These are phyloP conservation scores for Verticillium nonalfalfae DNA, from an alignment of 2,329 filamentous ascomycete species.

Conservation along the genomic window DNA sequence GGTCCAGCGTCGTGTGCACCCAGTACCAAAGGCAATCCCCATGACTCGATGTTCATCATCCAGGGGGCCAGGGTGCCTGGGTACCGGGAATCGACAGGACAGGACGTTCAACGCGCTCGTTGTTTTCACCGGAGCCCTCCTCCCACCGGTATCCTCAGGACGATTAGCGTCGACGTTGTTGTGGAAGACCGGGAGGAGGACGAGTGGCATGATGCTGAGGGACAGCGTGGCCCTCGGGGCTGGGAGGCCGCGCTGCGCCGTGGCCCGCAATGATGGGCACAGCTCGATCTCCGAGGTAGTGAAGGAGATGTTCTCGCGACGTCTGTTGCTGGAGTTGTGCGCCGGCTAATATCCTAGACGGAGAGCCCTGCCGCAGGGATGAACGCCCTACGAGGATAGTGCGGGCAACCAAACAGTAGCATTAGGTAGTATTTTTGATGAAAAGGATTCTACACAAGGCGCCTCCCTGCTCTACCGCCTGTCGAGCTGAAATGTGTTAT, in stretches of 20 bases:
- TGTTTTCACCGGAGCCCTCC: neutral
- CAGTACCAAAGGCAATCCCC: neutral
- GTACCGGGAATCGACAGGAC: neutral
- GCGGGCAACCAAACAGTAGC: too few relatives aligned
- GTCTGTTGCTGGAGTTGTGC: neutral
- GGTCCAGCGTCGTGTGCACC: neutral
- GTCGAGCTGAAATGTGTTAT: slow-evolving; percentile 14
- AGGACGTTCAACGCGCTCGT: neutral
- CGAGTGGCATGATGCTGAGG: neutral
- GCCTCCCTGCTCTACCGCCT: too few relatives aligned
- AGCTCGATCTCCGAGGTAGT: neutral
- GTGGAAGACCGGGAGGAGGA: neutral
- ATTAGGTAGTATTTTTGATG: too few relatives aligned
- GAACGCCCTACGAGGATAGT: too few relatives aligned
- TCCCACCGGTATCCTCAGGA: neutral
- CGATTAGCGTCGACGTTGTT: neutral
- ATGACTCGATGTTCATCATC: neutral
- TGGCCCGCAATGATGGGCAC: neutral
- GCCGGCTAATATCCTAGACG: neutral
- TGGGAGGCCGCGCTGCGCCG: neutral
- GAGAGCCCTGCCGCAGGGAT: too few relatives aligned
- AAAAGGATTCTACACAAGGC: too few relatives aligned
- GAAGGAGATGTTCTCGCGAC: neutral
- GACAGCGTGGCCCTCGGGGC: neutral
- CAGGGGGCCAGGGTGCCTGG: neutral